These are phyloP conservation scores for Leptomonas seymouri DNA, from an alignment of 208 protist species.

Conservation along the genomic window DNA sequence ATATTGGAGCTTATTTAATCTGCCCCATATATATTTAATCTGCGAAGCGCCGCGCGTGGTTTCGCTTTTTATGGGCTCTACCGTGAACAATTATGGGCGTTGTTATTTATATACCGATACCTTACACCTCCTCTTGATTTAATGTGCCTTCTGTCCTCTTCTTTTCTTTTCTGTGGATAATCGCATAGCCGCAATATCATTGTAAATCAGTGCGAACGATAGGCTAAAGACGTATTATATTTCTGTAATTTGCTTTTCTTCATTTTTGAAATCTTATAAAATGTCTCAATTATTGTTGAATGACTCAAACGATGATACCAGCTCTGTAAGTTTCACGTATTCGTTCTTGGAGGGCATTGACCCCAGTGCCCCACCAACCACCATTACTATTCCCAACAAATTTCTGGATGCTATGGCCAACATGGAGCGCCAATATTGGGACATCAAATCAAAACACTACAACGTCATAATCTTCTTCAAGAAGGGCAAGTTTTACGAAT, in stretches of 20 bases:
- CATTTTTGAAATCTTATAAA: neutral
- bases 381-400: conserved; percentile 79
- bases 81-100: too few species aligned
- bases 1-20: too few species aligned
- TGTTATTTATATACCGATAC: too few species aligned
- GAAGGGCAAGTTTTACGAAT: conserved; percentile 97
- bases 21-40: too few species aligned
- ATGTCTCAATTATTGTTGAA: conserved; percentile 9
- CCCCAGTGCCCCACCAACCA: conserved; percentile 48
- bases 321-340: conserved; percentile 67
- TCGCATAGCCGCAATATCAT: neutral
- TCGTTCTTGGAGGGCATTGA: conserved; percentile 79
- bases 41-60: too few species aligned
- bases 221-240: neutral
- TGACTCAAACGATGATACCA: conserved; percentile 23
- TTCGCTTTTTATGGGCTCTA: too few species aligned
- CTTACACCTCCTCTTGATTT: too few species aligned
- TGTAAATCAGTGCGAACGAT: too few species aligned
- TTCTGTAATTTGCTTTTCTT: conserved; percentile 8
- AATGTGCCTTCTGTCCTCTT: neutral
- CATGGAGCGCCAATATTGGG: conserved; percentile 97
- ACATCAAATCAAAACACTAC: conserved; percentile 93
- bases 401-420: conserved; percentile 82
- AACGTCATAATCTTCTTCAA: conserved; percentile 96
- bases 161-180: neutral